Evolutionary conservation across 495 filamentous ascomycete species (phyloP), one percentile per base, ranked within the genome.

Genomic region (Neurospora tetrasperma): DNA sequence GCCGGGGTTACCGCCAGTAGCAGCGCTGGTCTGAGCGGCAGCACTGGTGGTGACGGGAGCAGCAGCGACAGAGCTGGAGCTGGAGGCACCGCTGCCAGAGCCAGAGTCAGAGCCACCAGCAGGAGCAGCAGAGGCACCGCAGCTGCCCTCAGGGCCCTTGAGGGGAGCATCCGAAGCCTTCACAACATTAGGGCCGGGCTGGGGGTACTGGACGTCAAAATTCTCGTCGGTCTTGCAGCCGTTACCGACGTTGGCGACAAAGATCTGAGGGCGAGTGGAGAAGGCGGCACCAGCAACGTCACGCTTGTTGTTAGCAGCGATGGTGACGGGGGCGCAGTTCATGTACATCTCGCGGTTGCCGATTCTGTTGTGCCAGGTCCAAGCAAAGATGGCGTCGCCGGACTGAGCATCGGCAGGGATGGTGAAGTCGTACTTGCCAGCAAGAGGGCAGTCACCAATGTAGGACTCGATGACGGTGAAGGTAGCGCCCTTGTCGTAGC

Each of bases 291-390:
- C 69, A 71, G 39, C 43, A 42, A 42, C 74, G 70, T 75, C 79
- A 62, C 83, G 82, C 78, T 82, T 82, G 59, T 71, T 68, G 70
- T 83, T 83, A 35, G 79, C 77, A 54, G 76, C 81, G 78, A 91
- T 88, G 54, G 80, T 85, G 74, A 91, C 85, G 27, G 82, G 74
- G 38, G 89, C 89, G 75, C 90, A 92, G 75, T 89, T 88, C 89
- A 89, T 89, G 82, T 92, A 91, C 77, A 87, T 86, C 78, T 92
- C 90, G 41, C 90, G 84, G 80, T 91, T 92, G 11, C 90, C 91
- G 66, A 89, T 80, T 69, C 84, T 76, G 83, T 92, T 92, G 81
- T 87, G 86, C 85, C 84, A 88, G 43, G 85, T 87, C 91, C 90
- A 93, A 27, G 88, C 86, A 74, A 92, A 88, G 44, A 93, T 79